Conservation (phyloP, 139 green algal genomes). For the Volvox africanus region DNA sequence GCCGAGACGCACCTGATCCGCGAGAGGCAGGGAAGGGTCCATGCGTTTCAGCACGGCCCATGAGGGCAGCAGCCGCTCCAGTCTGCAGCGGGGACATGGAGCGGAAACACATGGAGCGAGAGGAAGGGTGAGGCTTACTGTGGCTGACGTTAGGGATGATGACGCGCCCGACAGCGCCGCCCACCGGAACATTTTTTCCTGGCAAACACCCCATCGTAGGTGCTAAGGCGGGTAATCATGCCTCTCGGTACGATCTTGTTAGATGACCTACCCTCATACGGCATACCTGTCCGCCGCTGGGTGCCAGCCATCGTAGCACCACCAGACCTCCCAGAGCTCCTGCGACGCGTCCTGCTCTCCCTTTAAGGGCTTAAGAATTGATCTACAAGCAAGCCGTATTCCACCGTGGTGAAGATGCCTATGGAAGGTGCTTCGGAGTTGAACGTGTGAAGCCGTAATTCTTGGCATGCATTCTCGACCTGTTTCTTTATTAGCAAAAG, state of each 20-base stretch:
- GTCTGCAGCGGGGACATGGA: constrained; percentile 18
- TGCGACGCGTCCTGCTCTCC: neutral
- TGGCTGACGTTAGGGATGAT: no score
- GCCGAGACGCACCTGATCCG: constrained; percentile 47
- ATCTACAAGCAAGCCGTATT: neutral
- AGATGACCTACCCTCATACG: no score
- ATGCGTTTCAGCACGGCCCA: constrained; percentile 54
- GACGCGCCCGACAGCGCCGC: no score
- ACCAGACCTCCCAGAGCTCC: constrained; percentile 53
- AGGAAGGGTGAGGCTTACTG: no score
- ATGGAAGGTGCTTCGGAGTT: neutral
- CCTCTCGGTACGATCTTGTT: no score
- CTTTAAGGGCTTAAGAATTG: neutral
- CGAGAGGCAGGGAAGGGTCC: constrained; percentile 52
- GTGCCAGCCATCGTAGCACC: constrained; percentile 72
- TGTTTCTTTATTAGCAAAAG: no score
- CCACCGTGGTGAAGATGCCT: neutral
- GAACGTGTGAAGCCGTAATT: no score
- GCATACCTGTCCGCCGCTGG: constrained; percentile 49
- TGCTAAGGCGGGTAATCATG: no score
- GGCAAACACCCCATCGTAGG: no score
- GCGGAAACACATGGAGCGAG: no score
- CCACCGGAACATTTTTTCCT: no score
- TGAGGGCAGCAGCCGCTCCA: constrained; percentile 54
- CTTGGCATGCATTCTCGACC: no score